Conservation (phyloP, 2,329 filamentous ascomycete genomes). For the Phoma sp. region DNA sequence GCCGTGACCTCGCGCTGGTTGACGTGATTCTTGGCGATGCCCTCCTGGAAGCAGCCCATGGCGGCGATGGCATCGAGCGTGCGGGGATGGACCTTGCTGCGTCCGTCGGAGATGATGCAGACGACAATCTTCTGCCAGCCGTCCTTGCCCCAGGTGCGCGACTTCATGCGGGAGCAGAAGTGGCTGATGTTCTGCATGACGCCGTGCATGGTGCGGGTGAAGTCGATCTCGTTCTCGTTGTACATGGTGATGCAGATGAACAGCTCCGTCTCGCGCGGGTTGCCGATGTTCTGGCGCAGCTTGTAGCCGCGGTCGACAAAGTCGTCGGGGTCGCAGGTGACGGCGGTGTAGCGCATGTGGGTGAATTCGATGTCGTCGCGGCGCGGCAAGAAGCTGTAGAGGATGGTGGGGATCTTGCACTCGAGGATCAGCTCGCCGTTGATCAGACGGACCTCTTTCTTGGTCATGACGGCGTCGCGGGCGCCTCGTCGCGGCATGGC, state of each 20-base stretch:
- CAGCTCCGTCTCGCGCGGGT: slow-evolving; percentile 86
- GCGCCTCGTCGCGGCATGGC: slow-evolving; percentile 88
- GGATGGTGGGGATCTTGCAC: slow-evolving; percentile 98
- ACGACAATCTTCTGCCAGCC: slow-evolving; percentile 99
- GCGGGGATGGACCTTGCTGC: slow-evolving; percentile 89
- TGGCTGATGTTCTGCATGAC: slow-evolving; percentile 98
- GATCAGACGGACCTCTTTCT: slow-evolving; percentile 93
- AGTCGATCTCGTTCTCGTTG: slow-evolving; percentile 96
- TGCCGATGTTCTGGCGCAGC: slow-evolving; percentile 89
- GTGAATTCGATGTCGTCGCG: slow-evolving; percentile 96
- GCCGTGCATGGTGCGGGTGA: slow-evolving; percentile 97
- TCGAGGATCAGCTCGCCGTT: slow-evolving; percentile 97
- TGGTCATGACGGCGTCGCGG: slow-evolving; percentile 83
- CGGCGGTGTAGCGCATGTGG: slow-evolving; percentile 97
- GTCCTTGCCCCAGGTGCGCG: slow-evolving; percentile 93
- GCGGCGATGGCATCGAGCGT: slow-evolving; percentile 94
- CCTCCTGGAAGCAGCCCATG: slow-evolving; percentile 97
- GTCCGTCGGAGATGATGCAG: slow-evolving; percentile 92
- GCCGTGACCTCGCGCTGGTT: slow-evolving; percentile 95
- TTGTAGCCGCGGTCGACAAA: slow-evolving; percentile 90
- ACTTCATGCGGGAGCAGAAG: slow-evolving; percentile 91
- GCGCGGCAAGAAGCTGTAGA: slow-evolving; percentile 94
- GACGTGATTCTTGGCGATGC: slow-evolving; percentile 97
- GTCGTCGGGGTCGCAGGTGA: slow-evolving; percentile 97
- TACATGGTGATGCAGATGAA: slow-evolving; percentile 99